Conservation (phyloP, 768 basidiomycete genomes). For the Collybia nuda region DNA sequence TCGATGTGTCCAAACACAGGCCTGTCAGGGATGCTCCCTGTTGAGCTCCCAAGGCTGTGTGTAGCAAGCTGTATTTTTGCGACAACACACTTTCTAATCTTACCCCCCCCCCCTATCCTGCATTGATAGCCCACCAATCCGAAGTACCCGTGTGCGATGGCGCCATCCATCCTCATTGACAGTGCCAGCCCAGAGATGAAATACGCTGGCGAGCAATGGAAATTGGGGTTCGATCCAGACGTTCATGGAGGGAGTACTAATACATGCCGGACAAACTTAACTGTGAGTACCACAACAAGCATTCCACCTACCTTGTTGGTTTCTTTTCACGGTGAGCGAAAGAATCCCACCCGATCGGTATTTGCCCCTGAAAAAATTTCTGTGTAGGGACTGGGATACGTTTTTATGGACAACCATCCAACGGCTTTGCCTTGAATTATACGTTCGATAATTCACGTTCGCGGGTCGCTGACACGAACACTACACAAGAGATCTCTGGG, state of each 20-base stretch:
- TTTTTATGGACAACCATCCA: conserved; percentile 2
- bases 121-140: too few species aligned
- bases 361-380: too few species aligned
- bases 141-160: background rate
- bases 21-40: too few species aligned
- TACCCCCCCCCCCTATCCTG: too few species aligned
- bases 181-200: background rate
- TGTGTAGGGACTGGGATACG: background rate
- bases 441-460: background rate
- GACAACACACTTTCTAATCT: too few species aligned
- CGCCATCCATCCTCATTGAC: conserved; percentile 5
- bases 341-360: too few species aligned
- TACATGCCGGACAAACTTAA: background rate
- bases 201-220: conserved; percentile 7
- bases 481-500: conserved; percentile 1
- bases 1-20: too few species aligned
- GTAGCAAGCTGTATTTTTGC: too few species aligned
- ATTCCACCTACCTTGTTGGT: background rate
- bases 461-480: conserved; percentile 1
- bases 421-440: conserved; percentile 5
- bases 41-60: too few species aligned
- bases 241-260: conserved; percentile 1
- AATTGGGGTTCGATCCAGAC: background rate
- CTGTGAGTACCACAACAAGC: background rate
- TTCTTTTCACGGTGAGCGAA: background rate